Evolutionary conservation across 805 yeast genomes (phyloP), one percentile per base, ranked within the genome.

Genomic region (Lachancea waltii): DNA sequence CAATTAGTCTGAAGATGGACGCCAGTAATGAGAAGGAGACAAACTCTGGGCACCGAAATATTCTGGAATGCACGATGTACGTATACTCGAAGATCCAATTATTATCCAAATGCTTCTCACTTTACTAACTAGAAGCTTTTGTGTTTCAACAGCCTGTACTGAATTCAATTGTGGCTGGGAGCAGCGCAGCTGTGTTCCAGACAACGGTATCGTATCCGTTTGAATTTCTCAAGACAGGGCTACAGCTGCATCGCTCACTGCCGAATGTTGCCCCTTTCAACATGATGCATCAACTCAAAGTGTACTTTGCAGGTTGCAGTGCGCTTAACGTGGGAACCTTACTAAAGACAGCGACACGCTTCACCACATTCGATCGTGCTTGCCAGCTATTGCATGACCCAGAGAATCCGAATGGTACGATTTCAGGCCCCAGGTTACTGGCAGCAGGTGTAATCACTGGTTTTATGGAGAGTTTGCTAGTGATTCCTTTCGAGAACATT

Each of bases 401-500:
- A 2, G 41, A 44, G 83, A 69, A 79, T 3, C 74, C 73, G 20
- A 63, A 61, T 36, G 75, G 78, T n/a, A 72, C 77, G 45, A 70
- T 85, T 3, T 70, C 80, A 6, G 94, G 94, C 1, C 90, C 94
- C 7, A 70, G 86, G 50, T 72, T 85, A 28, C 83, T 85, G 6
- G 77, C 83, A 42, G 95, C 96, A 3, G 95, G 95, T 7, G 69
- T 71, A 1, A 73, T 85, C 66, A 83, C 95, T 4, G 97, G 95
- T 2, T 69, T 82, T 41, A 64, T 80, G 30, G 97, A 92, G 58
- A 79, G 94, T 2, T 46, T 87, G 23, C 74, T 83, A 70, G 76
- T 90, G 16, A 83, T 92, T 14, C 98, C 97, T 0, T 89, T 90
- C 57, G 98, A 90, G 54, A 84, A 81, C 52, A 69, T 86, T 47